Evolutionary conservation across 1,284 basidiomycete genomes (phyloP).

Genomic region (Ceratobasidium sp.): DNA sequence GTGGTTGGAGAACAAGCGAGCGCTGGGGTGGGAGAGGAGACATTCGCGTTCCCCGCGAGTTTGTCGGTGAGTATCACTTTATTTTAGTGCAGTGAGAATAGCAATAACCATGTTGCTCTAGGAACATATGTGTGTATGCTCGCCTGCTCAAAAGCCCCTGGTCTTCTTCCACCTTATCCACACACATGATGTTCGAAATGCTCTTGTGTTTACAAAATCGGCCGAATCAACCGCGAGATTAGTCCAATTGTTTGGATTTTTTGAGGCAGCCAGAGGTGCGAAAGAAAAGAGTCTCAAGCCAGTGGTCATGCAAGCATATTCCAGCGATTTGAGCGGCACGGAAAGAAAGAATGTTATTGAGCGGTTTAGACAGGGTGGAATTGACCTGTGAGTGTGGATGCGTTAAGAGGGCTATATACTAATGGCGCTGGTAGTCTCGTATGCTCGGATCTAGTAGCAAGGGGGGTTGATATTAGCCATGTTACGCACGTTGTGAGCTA

Average conservation of each 20-base stretch:
- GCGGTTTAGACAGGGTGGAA: constrained; percentile 82
- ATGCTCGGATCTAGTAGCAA: constrained; percentile 94
- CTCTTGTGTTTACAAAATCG: constrained; percentile 95
- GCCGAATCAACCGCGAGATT: constrained; percentile 90
- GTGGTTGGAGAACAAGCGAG: constrained; percentile 71
- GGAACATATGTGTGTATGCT: constrained; percentile 91
- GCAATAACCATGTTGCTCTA: constrained; percentile 55
- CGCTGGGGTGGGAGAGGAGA: constrained; percentile 72
- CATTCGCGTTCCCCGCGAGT: constrained; percentile 83
- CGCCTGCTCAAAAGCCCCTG: constrained; percentile 87
- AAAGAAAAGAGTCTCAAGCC: constrained; percentile 53
- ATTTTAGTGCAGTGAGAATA: background rate
- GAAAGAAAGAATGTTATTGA: constrained; percentile 85
- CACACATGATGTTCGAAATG: constrained; percentile 70
- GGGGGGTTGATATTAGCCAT: constrained; percentile 95
- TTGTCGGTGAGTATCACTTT: constrained; percentile 68
- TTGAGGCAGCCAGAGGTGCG: constrained; percentile 69
- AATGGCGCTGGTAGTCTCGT: constrained; percentile 72
- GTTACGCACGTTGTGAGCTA: constrained; percentile 95
- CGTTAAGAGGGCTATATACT: constrained; percentile 18
- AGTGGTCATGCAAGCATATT: constrained; percentile 78
- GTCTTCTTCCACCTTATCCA: constrained; percentile 90
- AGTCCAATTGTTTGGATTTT: constrained; percentile 85
- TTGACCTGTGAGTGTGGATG: constrained; percentile 78
- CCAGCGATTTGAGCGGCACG: constrained; percentile 81